A percentile compares a stretch with the other conserved stretches of the same genome.
Evolutionary conservation across 2,329 filamentous ascomycete genomes (phyloP).

Genomic region (Colletotrichum phormii): DNA sequence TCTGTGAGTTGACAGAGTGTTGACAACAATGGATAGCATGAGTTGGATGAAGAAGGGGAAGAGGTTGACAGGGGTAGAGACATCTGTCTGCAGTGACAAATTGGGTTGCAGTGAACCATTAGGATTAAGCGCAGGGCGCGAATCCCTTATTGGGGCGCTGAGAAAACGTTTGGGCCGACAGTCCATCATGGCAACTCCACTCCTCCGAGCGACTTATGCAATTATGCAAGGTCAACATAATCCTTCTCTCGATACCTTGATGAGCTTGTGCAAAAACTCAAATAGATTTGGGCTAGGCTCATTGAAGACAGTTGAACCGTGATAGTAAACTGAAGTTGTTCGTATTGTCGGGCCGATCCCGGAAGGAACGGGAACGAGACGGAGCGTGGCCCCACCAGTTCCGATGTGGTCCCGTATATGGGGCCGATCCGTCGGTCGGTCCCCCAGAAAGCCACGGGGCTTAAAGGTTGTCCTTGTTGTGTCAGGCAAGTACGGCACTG

Average conservation of each 20-base stretch:
- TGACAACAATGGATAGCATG: neutral
- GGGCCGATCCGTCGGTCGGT: too few relatives aligned
- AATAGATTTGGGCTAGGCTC: neutral
- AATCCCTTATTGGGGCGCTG: conserved; percentile 7
- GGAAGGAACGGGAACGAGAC: neutral
- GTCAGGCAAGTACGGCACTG: too few relatives aligned
- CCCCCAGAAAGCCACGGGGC: too few relatives aligned
- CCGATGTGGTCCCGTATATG: neutral
- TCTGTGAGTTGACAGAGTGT: neutral
- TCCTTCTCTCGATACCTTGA: neutral
- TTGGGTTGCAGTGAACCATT: neutral
- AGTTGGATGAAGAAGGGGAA: neutral
- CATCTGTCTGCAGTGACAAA: neutral
- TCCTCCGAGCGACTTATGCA: neutral
- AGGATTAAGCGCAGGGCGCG: conserved; percentile 27
- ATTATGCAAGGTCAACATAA: neutral
- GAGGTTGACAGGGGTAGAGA: neutral
- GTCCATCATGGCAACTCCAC: neutral
- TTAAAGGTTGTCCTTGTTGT: too few relatives aligned
- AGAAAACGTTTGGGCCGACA: neutral
- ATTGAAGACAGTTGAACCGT: neutral
- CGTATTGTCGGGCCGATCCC: neutral
- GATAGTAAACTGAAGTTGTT: accelerated
- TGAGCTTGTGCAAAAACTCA: neutral
- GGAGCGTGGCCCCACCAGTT: neutral